phyloP scores from a whole-genome alignment of 2,329 filamentous ascomycete species.

The Epichloe coenophiala region DNA sequence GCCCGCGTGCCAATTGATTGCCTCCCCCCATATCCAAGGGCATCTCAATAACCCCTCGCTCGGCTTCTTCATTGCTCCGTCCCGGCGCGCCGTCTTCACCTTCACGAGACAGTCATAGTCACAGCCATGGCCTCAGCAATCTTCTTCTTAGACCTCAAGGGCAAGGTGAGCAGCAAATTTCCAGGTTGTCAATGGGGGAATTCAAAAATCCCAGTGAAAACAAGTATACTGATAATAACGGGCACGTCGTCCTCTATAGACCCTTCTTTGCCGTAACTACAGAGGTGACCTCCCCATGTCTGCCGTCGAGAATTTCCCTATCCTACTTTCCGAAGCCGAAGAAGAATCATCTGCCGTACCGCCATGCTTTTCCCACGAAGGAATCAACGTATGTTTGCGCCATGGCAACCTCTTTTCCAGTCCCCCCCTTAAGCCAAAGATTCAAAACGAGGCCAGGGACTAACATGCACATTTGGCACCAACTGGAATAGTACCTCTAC shows the following conservation, averaged over 20 bases:
- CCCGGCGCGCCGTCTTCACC: not conserved
- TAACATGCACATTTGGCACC: conserved; percentile 4
- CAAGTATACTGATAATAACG: not conserved
- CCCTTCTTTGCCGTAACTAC: conserved; percentile 96
- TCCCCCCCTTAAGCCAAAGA: not conserved
- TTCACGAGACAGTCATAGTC: not conserved
- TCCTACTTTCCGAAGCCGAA: conserved; percentile 93
- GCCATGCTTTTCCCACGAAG: conserved; percentile 95
- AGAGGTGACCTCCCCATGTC: conserved; percentile 98
- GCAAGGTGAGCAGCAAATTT: conserved; percentile 56
- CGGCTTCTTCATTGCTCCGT: not conserved
- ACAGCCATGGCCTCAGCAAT: conserved; percentile 80
- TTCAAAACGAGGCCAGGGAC: not conserved
- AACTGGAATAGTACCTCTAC: conserved; percentile 67
- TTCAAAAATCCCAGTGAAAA: not conserved
- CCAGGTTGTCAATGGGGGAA: not conserved
- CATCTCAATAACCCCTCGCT: not conserved
- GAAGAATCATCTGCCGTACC: conserved; percentile 96
- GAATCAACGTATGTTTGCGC: conserved; percentile 68
- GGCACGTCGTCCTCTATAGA: conserved; percentile 38
- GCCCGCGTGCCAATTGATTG: conserved; percentile 16
- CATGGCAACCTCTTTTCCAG: not conserved
- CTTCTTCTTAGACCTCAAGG: conserved; percentile 99
- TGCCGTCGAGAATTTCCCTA: conserved; percentile 92
- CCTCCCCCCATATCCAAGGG: not conserved